Evolutionary conservation across 257 asterid species (phyloP), one percentile per base, ranked within the genome.

Genomic region (Nicotiana obtusifolia): DNA sequence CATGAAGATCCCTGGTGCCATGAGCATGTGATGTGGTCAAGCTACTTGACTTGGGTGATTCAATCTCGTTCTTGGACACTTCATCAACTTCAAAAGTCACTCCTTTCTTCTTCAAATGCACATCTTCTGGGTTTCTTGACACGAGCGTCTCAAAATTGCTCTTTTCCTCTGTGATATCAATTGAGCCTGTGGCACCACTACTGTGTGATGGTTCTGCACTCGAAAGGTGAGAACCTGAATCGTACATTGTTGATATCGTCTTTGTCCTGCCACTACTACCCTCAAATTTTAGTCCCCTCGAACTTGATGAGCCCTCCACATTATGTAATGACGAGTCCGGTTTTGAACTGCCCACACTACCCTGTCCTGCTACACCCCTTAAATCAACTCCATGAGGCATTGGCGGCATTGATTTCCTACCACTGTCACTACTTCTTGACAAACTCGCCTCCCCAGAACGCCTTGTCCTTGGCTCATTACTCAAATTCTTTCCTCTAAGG

Each of bases 41-140:
- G 64, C 91, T 92, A 82, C 97, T 91, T 80, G 89, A 84, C 85
- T 84, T 91, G 1, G 94, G 89, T 24, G 98, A 92, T 62, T 93
- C 98, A 37, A 83, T 88, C 73, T 94, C 98, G 80, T 84, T 89
- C 87, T 87, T 91, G 9, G 92, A 87, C 24, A 86, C 78, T 80
- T 88, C 94, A 82, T 91, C 97, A 85, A 96, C 89, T 84, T 92
- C 97, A 91, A 96, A 96, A 20, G 92, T 91, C 82, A 92, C 98
- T 84, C 93, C 99, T 86, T 88, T 96, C 90, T 87, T 93, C 91
- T 85, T 93, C 73, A 83, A 85, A 81, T 88, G 84, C 62, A 88
- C 87, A 84, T 90, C 97, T 78, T 88, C 97, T 33, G 87, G 90
- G 82, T 92, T 91, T 89, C 88, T 89, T 64, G 88, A 83, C 61